phyloP scores from a whole-genome alignment of 345 rosid genomes.

The Cardiospermum halicacabum region DNA sequence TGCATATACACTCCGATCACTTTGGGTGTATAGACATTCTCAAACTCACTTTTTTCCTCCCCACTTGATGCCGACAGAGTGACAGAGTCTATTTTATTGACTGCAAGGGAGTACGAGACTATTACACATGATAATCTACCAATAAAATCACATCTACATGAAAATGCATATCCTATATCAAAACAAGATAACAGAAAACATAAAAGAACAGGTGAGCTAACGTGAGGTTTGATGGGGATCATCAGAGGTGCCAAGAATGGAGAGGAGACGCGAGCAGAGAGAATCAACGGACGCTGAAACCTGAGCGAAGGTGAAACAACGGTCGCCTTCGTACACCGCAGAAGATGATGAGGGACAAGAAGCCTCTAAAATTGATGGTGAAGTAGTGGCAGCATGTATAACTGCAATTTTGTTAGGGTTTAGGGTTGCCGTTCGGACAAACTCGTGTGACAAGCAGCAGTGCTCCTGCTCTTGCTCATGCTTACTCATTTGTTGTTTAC shows the following conservation, averaged over 20 bases:
- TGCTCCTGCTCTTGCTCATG: slow-evolving; percentile 6
- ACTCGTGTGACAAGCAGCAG: slow-evolving; percentile 73
- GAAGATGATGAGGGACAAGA: background rate
- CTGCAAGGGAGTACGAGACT: background rate
- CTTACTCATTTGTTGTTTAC: background rate
- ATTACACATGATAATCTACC: background rate
- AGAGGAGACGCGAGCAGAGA: slow-evolving; percentile 50
- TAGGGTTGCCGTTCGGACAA: slow-evolving; percentile 44
- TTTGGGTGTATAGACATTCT: slow-evolving; percentile 42
- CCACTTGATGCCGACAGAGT: background rate
- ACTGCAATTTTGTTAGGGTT: slow-evolving; percentile 50
- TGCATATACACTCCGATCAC: slow-evolving; percentile 64
- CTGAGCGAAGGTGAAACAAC: slow-evolving; percentile 51
- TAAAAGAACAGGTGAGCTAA: slow-evolving; percentile 11
- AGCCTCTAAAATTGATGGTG: slow-evolving; percentile 7
- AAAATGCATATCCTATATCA: background rate
- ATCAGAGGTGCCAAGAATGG: slow-evolving; percentile 35
- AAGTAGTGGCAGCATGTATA: slow-evolving; percentile 37
- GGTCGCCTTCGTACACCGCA: slow-evolving; percentile 57
- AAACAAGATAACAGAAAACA: background rate
- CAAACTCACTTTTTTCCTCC: slow-evolving; percentile 13
- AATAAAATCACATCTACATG: background rate
- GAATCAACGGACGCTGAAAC: slow-evolving; percentile 47
- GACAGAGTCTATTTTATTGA: slow-evolving; percentile 1
- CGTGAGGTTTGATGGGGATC: slow-evolving; percentile 35